Evolutionary conservation across 2,329 filamentous ascomycete species (phyloP), one percentile per base, ranked within the genome.

Genomic region (Drechslerella stenobrocha): DNA sequence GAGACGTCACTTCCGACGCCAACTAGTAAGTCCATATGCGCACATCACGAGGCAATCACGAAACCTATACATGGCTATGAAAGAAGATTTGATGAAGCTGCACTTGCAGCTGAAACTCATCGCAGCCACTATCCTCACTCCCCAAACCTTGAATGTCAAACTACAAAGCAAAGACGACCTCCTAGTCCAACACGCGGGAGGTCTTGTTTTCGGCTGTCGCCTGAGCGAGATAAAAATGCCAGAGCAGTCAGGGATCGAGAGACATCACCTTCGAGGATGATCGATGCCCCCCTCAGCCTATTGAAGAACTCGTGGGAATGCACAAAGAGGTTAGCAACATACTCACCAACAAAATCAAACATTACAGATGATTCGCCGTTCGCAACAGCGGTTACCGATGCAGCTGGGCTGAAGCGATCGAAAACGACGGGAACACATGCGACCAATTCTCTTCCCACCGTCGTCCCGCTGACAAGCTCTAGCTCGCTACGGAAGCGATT

Each of bases 111-210:
- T 3, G 13, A n/a, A 18, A 18, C 18, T 2, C 37, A 18, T 20
- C 37, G 37, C 3, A 3, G 37, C 2, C 3, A 18, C 15, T 20
- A n/a, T 20, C 22, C 7, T 18, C 37, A 18, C 9, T 42, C 37
- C 2, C 37, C 37, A 18, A 2, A 20, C 18, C 37, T 7, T 20
- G 22, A 18, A 42, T 18, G 2, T 5, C 37, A 13, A 2, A 47
- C 37, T 18, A 18, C 18, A 18, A 42, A 42, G 37, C 37, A 46
- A 23, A 40, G 46, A 8, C 34, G 30, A 40, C 60, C 63, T 18
- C 63, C 63, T 23, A 67, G 63, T 67, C 63, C 63, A 67, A 67
- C 63, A 55, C 63, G 63, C 13, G 63, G 63, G 55, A 50, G 63
- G 28, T 34, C 55, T 20, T 51, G 20, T 18, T 56, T 67, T 18